phyloP scores from a whole-genome alignment of 2,329 filamentous ascomycete genomes.

The Ophiosphaerella herpotricha region DNA sequence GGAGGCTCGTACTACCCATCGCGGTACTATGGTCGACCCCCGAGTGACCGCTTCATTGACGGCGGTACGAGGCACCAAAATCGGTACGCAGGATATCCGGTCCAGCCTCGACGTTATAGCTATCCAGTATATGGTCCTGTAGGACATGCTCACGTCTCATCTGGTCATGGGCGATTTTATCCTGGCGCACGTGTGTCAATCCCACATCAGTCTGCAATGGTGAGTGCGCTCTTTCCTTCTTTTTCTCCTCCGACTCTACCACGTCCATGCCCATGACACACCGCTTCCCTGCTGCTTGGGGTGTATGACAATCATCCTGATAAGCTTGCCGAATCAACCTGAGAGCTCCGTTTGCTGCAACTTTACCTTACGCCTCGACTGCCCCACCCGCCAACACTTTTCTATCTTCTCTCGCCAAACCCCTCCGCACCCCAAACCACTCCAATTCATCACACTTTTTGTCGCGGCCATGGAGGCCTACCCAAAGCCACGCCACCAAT shows the following conservation, averaged over 20 bases:
- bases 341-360: conserved; percentile 1
- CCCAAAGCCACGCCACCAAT: conserved; percentile 39
- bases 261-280: conserved; percentile 12
- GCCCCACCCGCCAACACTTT: neutral
- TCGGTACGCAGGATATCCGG: conserved; percentile 10
- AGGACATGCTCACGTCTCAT: conserved; percentile 5
- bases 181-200: conserved; percentile 21
- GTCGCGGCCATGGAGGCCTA: conserved; percentile 22
- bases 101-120: conserved; percentile 4
- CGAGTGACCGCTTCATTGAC: conserved; percentile 11
- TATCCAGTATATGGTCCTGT: conserved; percentile 1
- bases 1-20: conserved; percentile 34
- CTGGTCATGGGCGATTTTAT: conserved; percentile 20
- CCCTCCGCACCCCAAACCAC: neutral
- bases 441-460: neutral
- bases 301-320: conserved; percentile 1
- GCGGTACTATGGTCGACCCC: conserved; percentile 29
- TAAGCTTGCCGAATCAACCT: conserved; percentile 7
- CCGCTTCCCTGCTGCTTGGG: conserved; percentile 10
- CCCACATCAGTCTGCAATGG: conserved; percentile 25
- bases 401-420: neutral
- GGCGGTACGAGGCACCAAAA: conserved; percentile 1
- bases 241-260: conserved; percentile 7
- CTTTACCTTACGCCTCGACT: conserved; percentile 16
- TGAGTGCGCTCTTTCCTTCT: conserved; percentile 25